Base-by-base conservation (phyloP, 1,139 yeast genomes). In the Hyphopichia fennica region DNA sequence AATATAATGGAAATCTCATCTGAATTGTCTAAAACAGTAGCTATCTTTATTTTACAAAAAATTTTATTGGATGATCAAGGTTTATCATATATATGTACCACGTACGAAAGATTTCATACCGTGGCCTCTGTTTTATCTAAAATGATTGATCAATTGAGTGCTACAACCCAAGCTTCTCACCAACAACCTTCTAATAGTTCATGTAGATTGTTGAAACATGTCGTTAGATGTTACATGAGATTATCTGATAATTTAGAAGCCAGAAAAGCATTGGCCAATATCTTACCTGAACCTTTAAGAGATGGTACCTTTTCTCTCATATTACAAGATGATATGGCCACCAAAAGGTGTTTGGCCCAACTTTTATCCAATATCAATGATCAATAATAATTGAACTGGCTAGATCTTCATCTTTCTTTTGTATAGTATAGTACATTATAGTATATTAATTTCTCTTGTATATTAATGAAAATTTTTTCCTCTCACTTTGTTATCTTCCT, bases 1-100 rank as follows among this genome's bases (percentile, higher is more conserved):
- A 84, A 95, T 54, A 93, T 93, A 45, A 91, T 93, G 96, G 98
- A 93, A 63, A 83, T 93, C 1, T 90, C 96, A 7, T 87, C 96
- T 0, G 99, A 93, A 59, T 76, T 93, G 41, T 85, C 95, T 40
- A 93, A 93, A 60, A 93, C 98, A 0, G 99, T 93, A 35, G 99
- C 99, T 3, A 91, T 93, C 44, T 91, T 91, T 52, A 91, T 93
- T 48, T 84, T 93, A 39, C 98, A 93, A 60, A 93, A 91, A 65
- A 91, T 93, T 42, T 71, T 93, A 43, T 77, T 89, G 52, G 98
- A 93, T 63, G 97, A 93, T 58, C 83, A 86, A 53, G 99, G 99
- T 0, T 75, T 93, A 48, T 80, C 83, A 31, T 93, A 93, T 65
- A 88, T 93, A 19, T 93, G 99, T 66, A 96, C 95, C 45, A 91